Conservation (phyloP, 805 yeast species). For the Lachancea mirantina region DNA sequence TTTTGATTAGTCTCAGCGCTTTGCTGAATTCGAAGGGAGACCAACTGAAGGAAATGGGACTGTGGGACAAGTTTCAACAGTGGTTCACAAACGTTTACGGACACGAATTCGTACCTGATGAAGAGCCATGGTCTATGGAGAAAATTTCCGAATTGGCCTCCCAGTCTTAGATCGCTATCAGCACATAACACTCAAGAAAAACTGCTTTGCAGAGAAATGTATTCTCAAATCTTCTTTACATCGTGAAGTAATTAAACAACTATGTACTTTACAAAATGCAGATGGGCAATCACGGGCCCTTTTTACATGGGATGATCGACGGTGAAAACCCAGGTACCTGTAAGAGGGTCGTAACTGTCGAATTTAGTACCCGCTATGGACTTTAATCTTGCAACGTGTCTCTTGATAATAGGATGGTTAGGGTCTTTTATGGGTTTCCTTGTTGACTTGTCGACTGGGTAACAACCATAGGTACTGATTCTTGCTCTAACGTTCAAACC, state of each 20-base stretch:
- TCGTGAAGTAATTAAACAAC: too few species aligned
- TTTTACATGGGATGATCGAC: slow-evolving; percentile 23
- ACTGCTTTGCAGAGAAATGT: too few species aligned
- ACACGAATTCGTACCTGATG: slow-evolving; percentile 17
- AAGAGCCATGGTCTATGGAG: slow-evolving; percentile 13
- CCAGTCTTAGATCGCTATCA: neutral
- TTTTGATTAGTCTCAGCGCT: slow-evolving; percentile 21
- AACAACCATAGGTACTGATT: slow-evolving; percentile 71
- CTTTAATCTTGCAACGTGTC: slow-evolving; percentile 63
- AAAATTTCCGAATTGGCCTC: neutral
- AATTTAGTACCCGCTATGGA: slow-evolving; percentile 53
- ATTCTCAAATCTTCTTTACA: too few species aligned
- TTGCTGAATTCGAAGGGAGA: slow-evolving; percentile 21
- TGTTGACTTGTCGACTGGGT: slow-evolving; percentile 67
- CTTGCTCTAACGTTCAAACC: slow-evolving; percentile 76
- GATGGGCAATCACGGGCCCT: neutral
- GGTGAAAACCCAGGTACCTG: slow-evolving; percentile 65
- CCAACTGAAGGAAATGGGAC: slow-evolving; percentile 16
- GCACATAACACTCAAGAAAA: too few species aligned
- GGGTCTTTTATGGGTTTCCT: slow-evolving; percentile 71
- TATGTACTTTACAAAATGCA: slow-evolving; percentile 7
- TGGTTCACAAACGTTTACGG: slow-evolving; percentile 20
- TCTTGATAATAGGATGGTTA: slow-evolving; percentile 59
- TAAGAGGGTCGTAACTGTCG: slow-evolving; percentile 65
- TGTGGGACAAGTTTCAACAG: slow-evolving; percentile 21